Conservation (phyloP, 2,329 filamentous ascomycete genomes). For the Colletotrichum aenigma region DNA sequence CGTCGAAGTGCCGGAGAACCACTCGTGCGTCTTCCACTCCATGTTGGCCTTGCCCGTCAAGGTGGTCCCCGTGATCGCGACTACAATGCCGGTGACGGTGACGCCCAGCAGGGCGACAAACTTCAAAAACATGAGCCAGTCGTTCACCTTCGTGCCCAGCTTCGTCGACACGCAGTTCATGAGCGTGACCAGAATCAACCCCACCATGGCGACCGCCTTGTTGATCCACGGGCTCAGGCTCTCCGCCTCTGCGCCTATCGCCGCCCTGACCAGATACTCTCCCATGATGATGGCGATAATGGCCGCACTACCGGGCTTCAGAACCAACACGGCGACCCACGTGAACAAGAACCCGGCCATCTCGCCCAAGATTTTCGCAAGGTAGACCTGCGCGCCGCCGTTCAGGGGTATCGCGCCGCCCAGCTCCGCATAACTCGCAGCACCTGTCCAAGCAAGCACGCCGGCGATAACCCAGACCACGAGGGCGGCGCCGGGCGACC, state of each 20-base stretch:
- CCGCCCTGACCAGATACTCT: constrained; percentile 90
- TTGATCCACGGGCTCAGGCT: constrained; percentile 85
- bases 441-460: constrained; percentile 94
- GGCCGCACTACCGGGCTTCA: constrained; percentile 91
- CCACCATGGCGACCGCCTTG: constrained; percentile 83
- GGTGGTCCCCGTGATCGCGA: constrained; percentile 84
- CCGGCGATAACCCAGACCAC: constrained; percentile 93
- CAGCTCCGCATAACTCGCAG: constrained; percentile 92
- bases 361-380: constrained; percentile 96
- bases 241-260: constrained; percentile 85
- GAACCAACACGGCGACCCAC: constrained; percentile 91
- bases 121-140: constrained; percentile 96
- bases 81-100: constrained; percentile 85
- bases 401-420: constrained; percentile 96
- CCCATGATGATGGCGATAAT: constrained; percentile 98
- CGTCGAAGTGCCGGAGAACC: constrained; percentile 86
- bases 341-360: constrained; percentile 92
- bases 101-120: constrained; percentile 89
- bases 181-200: constrained; percentile 77
- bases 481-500: constrained; percentile 86
- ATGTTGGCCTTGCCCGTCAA: constrained; percentile 74
- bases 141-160: constrained; percentile 84
- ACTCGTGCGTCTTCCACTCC: constrained; percentile 86
- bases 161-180: constrained; percentile 92
- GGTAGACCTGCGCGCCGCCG: constrained; percentile 90